These are phyloP conservation scores for Calycina herbarum DNA, from an alignment of 2,329 filamentous ascomycete genomes.

Conservation along the genomic window DNA sequence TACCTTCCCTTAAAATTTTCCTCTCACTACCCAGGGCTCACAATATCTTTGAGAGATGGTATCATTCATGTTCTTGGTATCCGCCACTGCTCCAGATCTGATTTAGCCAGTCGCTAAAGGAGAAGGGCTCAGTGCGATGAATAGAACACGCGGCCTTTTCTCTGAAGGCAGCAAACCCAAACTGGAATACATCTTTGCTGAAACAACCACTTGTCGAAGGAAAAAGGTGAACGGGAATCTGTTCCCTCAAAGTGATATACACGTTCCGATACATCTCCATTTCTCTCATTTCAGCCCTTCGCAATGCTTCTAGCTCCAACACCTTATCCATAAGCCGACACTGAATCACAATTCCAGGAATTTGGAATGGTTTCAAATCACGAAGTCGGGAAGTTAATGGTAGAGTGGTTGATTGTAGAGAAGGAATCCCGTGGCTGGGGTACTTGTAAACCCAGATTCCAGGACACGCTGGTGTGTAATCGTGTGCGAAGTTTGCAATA, in stretches of 20 bases:
- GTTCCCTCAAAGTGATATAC: neutral
- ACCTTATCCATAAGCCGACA: neutral
- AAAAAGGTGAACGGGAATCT: neutral
- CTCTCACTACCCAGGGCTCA: no score
- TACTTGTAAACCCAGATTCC: neutral
- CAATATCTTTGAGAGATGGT: no score
- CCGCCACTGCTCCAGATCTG: no score
- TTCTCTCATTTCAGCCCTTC: neutral
- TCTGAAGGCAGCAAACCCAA: neutral
- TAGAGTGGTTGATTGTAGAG: neutral
- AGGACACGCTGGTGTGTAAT: neutral
- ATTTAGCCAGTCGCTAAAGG: no score
- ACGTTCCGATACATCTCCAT: neutral
- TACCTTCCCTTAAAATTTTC: no score
- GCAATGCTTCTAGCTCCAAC: neutral
- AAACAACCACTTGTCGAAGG: neutral
- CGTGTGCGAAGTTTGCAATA: neutral
- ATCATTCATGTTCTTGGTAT: no score
- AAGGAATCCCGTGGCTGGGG: neutral
- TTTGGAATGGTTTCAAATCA: neutral
- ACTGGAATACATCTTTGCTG: neutral
- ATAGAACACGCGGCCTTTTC: neutral
- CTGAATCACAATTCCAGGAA: neutral
- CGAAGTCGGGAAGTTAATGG: neutral
- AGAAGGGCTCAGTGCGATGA: no score